A percentile compares a stretch with the other conserved stretches of the same genome.
phyloP scores from a whole-genome alignment of 306 rosid genomes.

The Trichosanthes cucumerina region DNA sequence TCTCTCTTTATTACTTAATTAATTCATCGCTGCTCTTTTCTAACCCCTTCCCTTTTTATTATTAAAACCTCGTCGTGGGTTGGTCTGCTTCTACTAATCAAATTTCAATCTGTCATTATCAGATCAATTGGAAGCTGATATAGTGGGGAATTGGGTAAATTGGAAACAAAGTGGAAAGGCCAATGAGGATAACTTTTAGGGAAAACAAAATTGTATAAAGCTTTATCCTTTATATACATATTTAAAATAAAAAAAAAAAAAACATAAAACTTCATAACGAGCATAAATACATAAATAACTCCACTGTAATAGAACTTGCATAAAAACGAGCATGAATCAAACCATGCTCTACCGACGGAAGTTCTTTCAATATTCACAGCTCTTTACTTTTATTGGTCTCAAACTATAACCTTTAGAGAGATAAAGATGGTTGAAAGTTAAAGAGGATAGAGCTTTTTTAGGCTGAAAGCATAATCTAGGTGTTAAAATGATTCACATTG shows the following conservation, averaged over 20 bases:
- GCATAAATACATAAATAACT: neutral
- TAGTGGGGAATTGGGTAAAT: neutral
- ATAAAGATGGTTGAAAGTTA: neutral
- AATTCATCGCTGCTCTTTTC: neutral
- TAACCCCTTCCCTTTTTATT: neutral
- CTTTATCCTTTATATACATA: neutral
- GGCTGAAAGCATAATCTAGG: neutral
- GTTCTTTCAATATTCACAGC: neutral
- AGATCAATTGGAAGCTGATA: neutral
- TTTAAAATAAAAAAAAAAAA: too few species aligned
- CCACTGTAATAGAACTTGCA: neutral
- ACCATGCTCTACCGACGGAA: neutral
- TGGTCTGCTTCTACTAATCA: conserved; percentile 2
- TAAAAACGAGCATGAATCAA: neutral
- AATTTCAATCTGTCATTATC: neutral
- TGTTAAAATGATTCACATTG: neutral
- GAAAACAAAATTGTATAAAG: neutral
- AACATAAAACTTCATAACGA: neutral
- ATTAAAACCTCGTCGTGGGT: neutral
- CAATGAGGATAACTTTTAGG: neutral
- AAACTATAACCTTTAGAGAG: neutral
- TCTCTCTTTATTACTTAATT: neutral
- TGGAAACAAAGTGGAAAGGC: neutral
- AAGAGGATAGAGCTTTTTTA: neutral
- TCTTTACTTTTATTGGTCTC: neutral